Evolutionary conservation across 2,329 filamentous ascomycete genomes (phyloP), one percentile per base, ranked within the genome.

Genomic region (Aureobasidium mangrovei): DNA sequence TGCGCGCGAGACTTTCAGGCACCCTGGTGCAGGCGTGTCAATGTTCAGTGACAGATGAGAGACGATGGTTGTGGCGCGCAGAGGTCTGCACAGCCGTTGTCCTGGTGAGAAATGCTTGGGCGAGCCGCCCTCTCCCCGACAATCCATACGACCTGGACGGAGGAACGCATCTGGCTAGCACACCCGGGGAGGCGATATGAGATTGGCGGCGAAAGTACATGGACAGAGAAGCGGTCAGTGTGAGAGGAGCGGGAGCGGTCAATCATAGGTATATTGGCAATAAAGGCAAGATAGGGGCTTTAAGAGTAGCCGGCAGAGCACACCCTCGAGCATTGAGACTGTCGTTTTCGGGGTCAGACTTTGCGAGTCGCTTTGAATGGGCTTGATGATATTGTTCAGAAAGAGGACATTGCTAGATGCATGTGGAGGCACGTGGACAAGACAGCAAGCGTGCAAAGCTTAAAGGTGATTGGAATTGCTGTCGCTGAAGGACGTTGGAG

Each of bases 21-120:
- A 45, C 18, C 35, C 42, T 47, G 43, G 5, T 18, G 5, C 26
- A 18, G 18, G 29, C 24, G 38, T 53, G 51, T 45, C 47, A 42
- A 41, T 28, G 28, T 51, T 12, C 8, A 24, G 44, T 38, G 44
- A 40, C 32, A 55, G 35, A 46, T 45, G 31, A 26, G 4, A 44
- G 39, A 36, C 24, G 49, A 31, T 53, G 49, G 32, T 38, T 43
- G 49, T 42, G 40, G 32, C 40, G 48, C 40, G 32, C 7, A 29
- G 26, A 29, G 10, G 33, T 51, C 47, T 51, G 47, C 47, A 44
- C 26, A n/a, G 12, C 49, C 49, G 49, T 53, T 53, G 49, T 43
- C 49, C 31, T 44, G 40, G 49, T 28, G 40, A 53, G 47, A 29
- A 48, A n/a, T 6, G 6, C 6, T 10, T 39, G 36, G 12, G 18